Conservation (phyloP, 1,284 basidiomycete species). For the Volvariella surrecta region DNA sequence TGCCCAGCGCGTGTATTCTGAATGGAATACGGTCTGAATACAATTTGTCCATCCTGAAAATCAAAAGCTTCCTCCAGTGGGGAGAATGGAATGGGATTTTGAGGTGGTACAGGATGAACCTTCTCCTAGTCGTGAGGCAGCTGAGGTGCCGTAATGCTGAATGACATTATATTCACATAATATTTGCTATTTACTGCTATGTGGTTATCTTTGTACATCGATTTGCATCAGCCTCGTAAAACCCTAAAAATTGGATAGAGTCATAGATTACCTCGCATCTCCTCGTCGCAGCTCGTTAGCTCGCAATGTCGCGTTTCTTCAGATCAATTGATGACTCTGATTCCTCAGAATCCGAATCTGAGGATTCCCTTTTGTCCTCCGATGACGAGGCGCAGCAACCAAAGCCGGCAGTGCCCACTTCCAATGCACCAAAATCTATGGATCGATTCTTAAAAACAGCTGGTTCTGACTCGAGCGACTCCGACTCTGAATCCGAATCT, state of each 20-base stretch:
- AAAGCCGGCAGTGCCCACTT: slow-evolving; percentile 34
- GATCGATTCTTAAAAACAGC: slow-evolving; percentile 63
- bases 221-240: slow-evolving; percentile 9
- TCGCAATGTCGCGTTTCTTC: slow-evolving; percentile 80
- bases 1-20: too few species aligned
- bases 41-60: too few species aligned
- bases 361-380: slow-evolving; percentile 76
- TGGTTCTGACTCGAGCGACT: slow-evolving; percentile 36
- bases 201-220: slow-evolving; percentile 2
- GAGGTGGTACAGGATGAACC: too few species aligned
- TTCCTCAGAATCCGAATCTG: slow-evolving; percentile 68
- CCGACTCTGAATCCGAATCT: slow-evolving; percentile 33
- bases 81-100: too few species aligned
- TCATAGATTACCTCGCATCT: slow-evolving; percentile 8
- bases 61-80: too few species aligned
- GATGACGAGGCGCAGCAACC: slow-evolving; percentile 57
- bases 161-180: background rate
- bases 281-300: slow-evolving; percentile 11
- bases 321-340: slow-evolving; percentile 77
- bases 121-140: too few species aligned
- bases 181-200: background rate
- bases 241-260: slow-evolving; percentile 13
- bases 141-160: too few species aligned
- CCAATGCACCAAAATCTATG: slow-evolving; percentile 57
- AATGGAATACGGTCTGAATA: too few species aligned